Evolutionary conservation across 73 alveolate genomes (phyloP).

Genomic region (Tetrahymena elliotti): DNA sequence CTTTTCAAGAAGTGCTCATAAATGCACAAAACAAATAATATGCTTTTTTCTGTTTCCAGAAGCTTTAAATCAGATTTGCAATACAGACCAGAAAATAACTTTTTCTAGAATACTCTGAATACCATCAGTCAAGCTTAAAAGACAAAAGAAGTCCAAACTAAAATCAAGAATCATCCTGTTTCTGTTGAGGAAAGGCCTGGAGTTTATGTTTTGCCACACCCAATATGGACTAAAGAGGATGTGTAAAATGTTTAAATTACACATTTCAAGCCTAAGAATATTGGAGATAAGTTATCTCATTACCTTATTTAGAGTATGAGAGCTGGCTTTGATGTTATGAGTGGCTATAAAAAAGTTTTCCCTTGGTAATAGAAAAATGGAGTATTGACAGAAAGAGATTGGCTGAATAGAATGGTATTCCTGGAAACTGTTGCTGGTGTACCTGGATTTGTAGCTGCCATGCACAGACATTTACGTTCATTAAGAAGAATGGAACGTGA

Average conservation of each 20-base stretch:
- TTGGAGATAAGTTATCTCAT: slow-evolving; percentile 23
- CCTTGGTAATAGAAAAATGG: slow-evolving; percentile 14
- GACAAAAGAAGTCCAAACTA: not conserved
- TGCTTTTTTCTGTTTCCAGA: not conserved
- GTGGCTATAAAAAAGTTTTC: slow-evolving; percentile 21
- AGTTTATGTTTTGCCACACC: slow-evolving; percentile 6
- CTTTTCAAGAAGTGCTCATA: not conserved
- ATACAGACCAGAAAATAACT: not conserved
- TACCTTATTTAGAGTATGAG: slow-evolving; percentile 7
- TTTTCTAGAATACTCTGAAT: not conserved
- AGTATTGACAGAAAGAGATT: slow-evolving; percentile 7
- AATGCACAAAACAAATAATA: not conserved
- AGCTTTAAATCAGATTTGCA: not conserved
- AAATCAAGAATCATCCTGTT: not conserved
- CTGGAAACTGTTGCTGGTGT: slow-evolving; percentile 77
- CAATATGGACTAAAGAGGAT: slow-evolving; percentile 16
- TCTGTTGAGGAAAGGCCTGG: not conserved
- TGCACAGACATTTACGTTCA: slow-evolving; percentile 54
- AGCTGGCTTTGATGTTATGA: slow-evolving; percentile 30
- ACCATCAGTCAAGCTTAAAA: not conserved
- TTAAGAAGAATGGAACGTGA: slow-evolving; percentile 40
- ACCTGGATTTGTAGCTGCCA: slow-evolving; percentile 79
- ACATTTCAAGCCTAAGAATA: slow-evolving; percentile 4
- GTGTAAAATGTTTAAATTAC: not conserved
- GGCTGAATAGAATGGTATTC: slow-evolving; percentile 41